Evolutionary conservation across 805 yeast species (phyloP), one percentile per base, ranked within the genome.

Genomic region (Kodamaea hsintzibuensis): DNA sequence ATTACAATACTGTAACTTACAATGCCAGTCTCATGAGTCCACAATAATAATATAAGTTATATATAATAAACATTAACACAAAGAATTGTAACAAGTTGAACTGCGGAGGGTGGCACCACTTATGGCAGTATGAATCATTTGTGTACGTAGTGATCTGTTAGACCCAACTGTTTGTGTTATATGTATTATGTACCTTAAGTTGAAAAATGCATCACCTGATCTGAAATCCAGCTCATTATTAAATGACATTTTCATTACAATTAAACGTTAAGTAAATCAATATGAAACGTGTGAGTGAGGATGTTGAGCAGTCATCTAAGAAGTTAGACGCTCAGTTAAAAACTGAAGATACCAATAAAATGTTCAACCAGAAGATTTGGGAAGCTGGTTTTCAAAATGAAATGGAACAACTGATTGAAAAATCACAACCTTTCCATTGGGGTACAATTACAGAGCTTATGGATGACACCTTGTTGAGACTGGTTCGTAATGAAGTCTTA

Each of bases 401-500:
- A 0, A 63, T 88, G 51, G 72, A 73, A 52, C 53, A 71, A 1
- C 69, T 71, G 30, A 82, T 91, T 38, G 58, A 71, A 1, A 70
- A 73, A 7, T 83, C 96, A 2, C 77, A 82, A 58, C 99, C 99
- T 1, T 95, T 88, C 67, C 80, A 83, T 65, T 93, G 98, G 92
- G 98, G 98, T 1, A 84, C 91, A 12, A 87, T 95, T 47, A 77
- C 75, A 18, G 80, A 84, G 35, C 73, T 95, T 47, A 78, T 95
- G 42, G 83, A 92, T 65, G 96, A 93, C 59, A 82, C 84, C 1
- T 72, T 96, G 39, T 72, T 95, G 51, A 76, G 95, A 57, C 79
- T 81, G 30, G 98, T 96, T 1, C 81, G 98, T 49, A 82, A 82
- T 54, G 99, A 95, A 68, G 91, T 96, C 22, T 80, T 89, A 59